Conservation (phyloP, 2,329 filamentous ascomycete genomes). For the Ophiocordyceps polyrhachis-furcata region DNA sequence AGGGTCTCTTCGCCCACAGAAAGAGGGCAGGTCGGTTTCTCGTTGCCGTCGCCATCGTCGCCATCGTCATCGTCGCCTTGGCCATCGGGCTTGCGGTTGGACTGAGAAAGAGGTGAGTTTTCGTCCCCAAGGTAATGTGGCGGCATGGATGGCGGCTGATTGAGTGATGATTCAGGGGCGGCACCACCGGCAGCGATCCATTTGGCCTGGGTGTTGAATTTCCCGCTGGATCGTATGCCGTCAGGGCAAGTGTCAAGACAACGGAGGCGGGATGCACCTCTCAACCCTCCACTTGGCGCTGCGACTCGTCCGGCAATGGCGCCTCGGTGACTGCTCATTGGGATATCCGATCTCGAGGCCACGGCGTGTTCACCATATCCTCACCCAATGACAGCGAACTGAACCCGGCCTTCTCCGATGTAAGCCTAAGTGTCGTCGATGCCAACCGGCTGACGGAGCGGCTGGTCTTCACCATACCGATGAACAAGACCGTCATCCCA, state of each 20-base stretch:
- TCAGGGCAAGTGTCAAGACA: conserved; percentile 37
- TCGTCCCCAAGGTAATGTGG: too few species aligned
- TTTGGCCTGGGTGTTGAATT: conserved; percentile 17
- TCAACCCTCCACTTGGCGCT: conserved; percentile 39
- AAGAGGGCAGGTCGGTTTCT: conserved; percentile 15
- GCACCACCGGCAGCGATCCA: background rate
- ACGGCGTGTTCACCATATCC: conserved; percentile 30
- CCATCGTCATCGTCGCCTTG: conserved; percentile 15
- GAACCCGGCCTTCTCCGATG: conserved; percentile 33
- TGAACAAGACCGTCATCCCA: conserved; percentile 34
- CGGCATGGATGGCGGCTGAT: too few species aligned
- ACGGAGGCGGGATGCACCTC: conserved; percentile 37
- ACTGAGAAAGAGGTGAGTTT: conserved; percentile 16
- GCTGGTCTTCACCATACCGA: conserved; percentile 35
- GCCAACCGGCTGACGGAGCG: conserved; percentile 29
- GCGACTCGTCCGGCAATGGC: conserved; percentile 32
- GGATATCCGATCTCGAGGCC: conserved; percentile 29
- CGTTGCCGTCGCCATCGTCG: conserved; percentile 10
- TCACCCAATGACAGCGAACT: conserved; percentile 36
- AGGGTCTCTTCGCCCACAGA: conserved; percentile 5
- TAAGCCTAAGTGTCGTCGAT: conserved; percentile 29
- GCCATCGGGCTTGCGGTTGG: conserved; percentile 22
- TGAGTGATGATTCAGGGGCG: background rate
- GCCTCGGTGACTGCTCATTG: conserved; percentile 38
- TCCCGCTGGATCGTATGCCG: conserved; percentile 42